Conservation (phyloP, 306 rosid species). For the Psophocarpus tetragonolobus region DNA sequence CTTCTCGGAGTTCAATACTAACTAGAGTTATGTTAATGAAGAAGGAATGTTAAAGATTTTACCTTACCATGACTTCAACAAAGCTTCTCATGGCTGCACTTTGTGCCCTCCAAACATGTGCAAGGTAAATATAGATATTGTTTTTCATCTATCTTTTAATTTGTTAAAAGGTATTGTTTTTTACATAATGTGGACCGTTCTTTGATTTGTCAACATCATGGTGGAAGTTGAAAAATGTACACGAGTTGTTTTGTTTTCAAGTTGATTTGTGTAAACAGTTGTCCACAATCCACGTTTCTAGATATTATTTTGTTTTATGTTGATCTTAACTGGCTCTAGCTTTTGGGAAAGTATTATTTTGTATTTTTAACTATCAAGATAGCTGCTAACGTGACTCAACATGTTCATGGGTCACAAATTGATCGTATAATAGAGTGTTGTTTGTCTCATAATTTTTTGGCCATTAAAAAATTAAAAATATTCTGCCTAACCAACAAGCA, state of each 20-base stretch:
- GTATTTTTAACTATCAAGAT: background rate
- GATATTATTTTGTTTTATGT: background rate
- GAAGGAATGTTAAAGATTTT: constrained; percentile 62
- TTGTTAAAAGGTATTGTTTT: background rate
- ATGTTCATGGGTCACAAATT: constrained; percentile 9
- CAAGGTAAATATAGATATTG: constrained; percentile 52
- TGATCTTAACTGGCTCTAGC: background rate
- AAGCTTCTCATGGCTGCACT: constrained; percentile 57
- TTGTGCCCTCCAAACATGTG: constrained; percentile 88
- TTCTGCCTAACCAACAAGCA: background rate
- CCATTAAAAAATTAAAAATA: too few relatives aligned
- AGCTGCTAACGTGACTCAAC: background rate
- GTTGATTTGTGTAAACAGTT: background rate
- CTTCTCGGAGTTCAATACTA: constrained; percentile 73
- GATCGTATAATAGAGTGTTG: constrained; percentile 13
- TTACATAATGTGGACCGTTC: background rate
- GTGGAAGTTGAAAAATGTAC: background rate
- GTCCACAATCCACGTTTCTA: background rate
- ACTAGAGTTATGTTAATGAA: constrained; percentile 63
- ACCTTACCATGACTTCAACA: constrained; percentile 62
- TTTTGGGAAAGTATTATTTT: background rate
- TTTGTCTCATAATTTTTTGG: background rate
- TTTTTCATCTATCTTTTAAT: background rate
- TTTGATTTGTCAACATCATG: background rate
- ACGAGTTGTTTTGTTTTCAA: background rate